phyloP scores from a whole-genome alignment of 192 early-diverging fungal species.

The Rhizophagus sp. region DNA sequence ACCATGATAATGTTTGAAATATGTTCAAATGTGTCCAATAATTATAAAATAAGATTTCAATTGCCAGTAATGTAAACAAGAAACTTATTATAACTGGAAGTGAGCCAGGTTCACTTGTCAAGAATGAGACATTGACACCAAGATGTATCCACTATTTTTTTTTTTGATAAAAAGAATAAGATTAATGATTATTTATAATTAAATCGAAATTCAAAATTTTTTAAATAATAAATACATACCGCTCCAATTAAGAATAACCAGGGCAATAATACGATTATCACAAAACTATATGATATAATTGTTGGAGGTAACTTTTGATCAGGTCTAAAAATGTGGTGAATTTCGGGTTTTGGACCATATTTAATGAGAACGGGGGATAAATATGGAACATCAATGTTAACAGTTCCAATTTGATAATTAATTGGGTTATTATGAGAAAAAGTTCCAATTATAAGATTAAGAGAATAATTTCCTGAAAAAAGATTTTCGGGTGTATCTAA shows the following conservation, averaged over 20 bases:
- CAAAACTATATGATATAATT: slow-evolving; percentile 34
- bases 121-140: slow-evolving; percentile 34
- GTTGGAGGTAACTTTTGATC: slow-evolving; percentile 41
- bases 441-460: slow-evolving; percentile 32
- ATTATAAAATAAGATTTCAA: slow-evolving; percentile 43
- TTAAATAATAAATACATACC: slow-evolving; percentile 35
- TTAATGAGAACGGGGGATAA: background rate
- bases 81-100: slow-evolving; percentile 34
- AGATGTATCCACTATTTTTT: slow-evolving; percentile 37
- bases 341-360: slow-evolving; percentile 46
- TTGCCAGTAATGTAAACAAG: slow-evolving; percentile 35
- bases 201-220: background rate
- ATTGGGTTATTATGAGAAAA: slow-evolving; percentile 27
- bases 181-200: background rate
- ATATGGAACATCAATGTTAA: slow-evolving; percentile 18
- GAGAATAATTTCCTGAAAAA: slow-evolving; percentile 21
- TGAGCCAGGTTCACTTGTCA: slow-evolving; percentile 13
- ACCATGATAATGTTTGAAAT: slow-evolving; percentile 42
- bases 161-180: background rate
- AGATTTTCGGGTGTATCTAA: slow-evolving; percentile 1
- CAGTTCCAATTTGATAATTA: slow-evolving; percentile 26
- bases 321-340: slow-evolving; percentile 44
- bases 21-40: slow-evolving; percentile 50
- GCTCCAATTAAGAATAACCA: slow-evolving; percentile 44
- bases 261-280: slow-evolving; percentile 35